Evolutionary conservation across 163 green algal genomes (phyloP), one percentile per base, ranked within the genome.

Genomic region (Chlamydomonas reinhardtii): DNA sequence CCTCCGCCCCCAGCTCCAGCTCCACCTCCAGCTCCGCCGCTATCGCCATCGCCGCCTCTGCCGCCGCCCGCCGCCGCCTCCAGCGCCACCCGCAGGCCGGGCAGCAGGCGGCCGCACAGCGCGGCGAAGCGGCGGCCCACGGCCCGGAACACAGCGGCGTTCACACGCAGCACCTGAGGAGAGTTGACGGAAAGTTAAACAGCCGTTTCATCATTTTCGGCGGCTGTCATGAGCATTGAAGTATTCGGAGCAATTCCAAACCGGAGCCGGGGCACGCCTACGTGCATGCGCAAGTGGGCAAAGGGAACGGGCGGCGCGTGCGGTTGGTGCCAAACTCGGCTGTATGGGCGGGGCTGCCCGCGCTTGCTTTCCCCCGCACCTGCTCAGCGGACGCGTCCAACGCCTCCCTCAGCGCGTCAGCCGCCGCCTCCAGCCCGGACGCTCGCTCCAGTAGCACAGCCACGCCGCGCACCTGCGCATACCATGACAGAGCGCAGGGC

Each of bases 61-160:
- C 43, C 19, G 27, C 43, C 24, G 25, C n/a, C 6, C 43, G 59
- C 31, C 27, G 29, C 16, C 24, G 70, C 43, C 32, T 48, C 32
- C 61, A 88, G 52, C 22, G 73, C 48, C 35, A 90, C 25, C 17
- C 71, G n/a, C 79, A 90, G 62, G 19, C 64, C 65, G 24, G 86
- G 86, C 73, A 90, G 73, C 79, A 90, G 86, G 17, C 66, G 54
- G 52, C 16, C 48, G 73, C 61, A 78, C n/a, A 90, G 80, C 4
- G 37, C 4, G 8, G 22, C 37, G 37, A 90, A 88, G 61, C 66
- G 71, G 48, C 73, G 61, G 4, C 62, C 43, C 24, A 88, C 73
- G 31, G 73, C 73, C 17, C 29, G 19, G 52, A 82, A 88, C 19
- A 88, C 80, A 27, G 73, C 61, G 14, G 76, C 59, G 73, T 90